Base-by-base conservation (phyloP, 129 eudicot genomes). In the Pseudognaphalium luteoalbum region DNA sequence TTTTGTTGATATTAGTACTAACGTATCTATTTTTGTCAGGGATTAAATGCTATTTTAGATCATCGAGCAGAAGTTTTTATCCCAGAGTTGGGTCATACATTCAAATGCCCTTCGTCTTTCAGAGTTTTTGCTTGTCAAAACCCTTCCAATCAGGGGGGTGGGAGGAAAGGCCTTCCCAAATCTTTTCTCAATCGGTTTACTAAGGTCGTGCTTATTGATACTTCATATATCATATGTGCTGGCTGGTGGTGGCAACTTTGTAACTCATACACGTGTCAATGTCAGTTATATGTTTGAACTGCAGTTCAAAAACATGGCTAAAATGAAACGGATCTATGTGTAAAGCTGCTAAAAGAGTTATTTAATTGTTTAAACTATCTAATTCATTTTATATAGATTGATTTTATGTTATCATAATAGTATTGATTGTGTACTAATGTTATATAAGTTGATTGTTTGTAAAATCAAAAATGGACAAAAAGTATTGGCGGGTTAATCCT, bases 111-210 rank as follows among this genome's bases (percentile, higher is more conserved):
- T 28, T 9, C 90, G 10, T 89, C 99, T 79, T 95, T 95, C 85
- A 77, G 97, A 75, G 86, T 95, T 68, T 95, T 95, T 87, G 97
- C 96, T 59, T 95, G 99, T 82, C 99, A 95, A 78, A 95, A 95
- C 70, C 99, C 99, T 72, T 78, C 96, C 25, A 44, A 39, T 80
- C 99, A 95, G 77, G 99, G 99, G 6, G 97, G 99, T 14, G 99
- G 99, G 9, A 86, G 99, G 70, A 95, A 95, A 86, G 99, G 99
- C 70, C 97, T 95, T 77, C 99, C 99, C 3, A 95, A 89, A 81
- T 95, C 99, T 41, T 95, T 95, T 66, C 99, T 95, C 72, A 95
- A 91, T 74, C 90, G 99, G n/a, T 95, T 95, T 80, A 95, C 94
- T 1, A 95, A 95, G 96, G 98, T 92, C 52, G 75, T 60, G 35